Evolutionary conservation across 2,329 filamentous ascomycete species (phyloP), one percentile per base, ranked within the genome.

Genomic region (Whalleya microplaca): DNA sequence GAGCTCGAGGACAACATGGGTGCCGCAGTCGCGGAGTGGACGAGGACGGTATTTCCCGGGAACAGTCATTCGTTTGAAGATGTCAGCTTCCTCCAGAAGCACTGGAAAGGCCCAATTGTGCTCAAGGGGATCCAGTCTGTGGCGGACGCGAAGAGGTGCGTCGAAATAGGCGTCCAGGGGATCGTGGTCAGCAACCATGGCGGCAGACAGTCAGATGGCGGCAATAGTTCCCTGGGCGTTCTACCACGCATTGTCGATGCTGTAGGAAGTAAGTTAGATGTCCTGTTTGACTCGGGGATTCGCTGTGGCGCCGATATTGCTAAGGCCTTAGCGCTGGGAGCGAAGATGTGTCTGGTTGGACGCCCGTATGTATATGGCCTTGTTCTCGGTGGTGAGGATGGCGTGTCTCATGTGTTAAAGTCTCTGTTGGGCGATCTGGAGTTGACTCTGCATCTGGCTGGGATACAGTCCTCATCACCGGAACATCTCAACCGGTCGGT

Each of bases 221-320:
- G 80, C 2, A 74, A 80, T 5, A 78, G 78, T 2, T 80, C 80
- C 3, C 71, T 86, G 3, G 83, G 84, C 52, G 77, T 85, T 67
- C 72, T 88, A 45, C 80, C 83, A 0, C 78, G 85, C 62, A 84
- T 88, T 58, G 81, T 84, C 57, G 83, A 86, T 3, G 84, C 83
- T 0, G 85, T 86, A 12, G 41, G 44, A 3, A 44, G 48, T 14
- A 53, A 52, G n/a, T 20, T 87, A n/a, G 80, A 81, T 0, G 76
- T 90, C 19, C 78, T 88, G 43, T 81, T 89, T 16, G 87, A 90
- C 64, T 80, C 63, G 65, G 86, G 85, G 0, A 78, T 87, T 29
- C 77, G 81, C n/a, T 75, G 81, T 32, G 85, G 84, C 1, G 81
- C 83, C 0, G 84, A 87, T 62, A 80, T 86, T 1, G 73, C 85